Conservation (phyloP, 345 rosid genomes). For the Trapa incisa region DNA sequence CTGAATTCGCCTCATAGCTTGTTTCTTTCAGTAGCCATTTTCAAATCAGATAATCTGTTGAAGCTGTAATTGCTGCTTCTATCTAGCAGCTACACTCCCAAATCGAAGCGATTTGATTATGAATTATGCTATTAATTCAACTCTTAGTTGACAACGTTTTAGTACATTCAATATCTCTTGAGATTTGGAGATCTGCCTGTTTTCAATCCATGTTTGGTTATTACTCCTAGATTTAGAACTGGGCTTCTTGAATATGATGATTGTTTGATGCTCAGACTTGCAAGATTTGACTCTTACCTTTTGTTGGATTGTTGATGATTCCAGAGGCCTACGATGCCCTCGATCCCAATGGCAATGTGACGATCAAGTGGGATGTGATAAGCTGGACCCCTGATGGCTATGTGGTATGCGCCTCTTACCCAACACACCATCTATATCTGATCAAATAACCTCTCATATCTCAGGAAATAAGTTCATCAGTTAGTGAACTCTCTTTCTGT, state of each 20-base stretch:
- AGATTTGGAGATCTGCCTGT: neutral
- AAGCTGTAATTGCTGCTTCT: neutral
- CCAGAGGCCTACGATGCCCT: slow-evolving; percentile 33
- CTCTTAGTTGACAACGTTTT: too few relatives aligned
- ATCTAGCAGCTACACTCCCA: neutral
- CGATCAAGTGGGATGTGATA: slow-evolving; percentile 38
- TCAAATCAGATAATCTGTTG: neutral
- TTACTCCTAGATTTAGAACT: neutral
- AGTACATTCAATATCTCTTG: neutral
- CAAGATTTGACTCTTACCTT: neutral
- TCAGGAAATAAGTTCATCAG: neutral
- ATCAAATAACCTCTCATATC: neutral
- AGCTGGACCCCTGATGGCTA: slow-evolving; percentile 49
- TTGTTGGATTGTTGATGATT: neutral
- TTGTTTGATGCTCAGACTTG: neutral
- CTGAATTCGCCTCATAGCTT: neutral
- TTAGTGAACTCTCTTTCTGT: neutral
- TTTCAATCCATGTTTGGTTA: neutral
- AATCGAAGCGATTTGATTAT: neutral
- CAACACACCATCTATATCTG: neutral
- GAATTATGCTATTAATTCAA: neutral
- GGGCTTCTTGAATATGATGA: neutral
- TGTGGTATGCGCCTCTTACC: slow-evolving; percentile 19
- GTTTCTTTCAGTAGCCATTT: neutral
- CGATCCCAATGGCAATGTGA: slow-evolving; percentile 37